Evolutionary conservation across 345 rosid genomes (phyloP), one percentile per base, ranked within the genome.

Genomic region (Gossypium ekmanianum): DNA sequence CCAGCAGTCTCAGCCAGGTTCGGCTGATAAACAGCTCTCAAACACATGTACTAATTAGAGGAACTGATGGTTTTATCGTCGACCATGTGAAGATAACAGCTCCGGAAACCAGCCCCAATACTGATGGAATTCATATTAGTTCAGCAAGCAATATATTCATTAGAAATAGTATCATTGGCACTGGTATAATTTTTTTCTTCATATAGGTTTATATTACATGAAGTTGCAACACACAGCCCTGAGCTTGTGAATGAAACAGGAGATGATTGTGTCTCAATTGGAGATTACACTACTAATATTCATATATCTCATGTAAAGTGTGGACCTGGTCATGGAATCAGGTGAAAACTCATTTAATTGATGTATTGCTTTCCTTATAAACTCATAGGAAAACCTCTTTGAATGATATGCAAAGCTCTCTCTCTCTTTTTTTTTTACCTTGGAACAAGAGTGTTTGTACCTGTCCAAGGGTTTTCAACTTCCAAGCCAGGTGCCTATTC

Each of bases 251-350:
- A 29, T 18, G 11, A 70, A 11, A 13, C 72, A 79, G 89, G 89
- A 11, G 87, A 86, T 48, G 89, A 82, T 70, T 86, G 87, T 54
- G 72, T 86, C 10, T 81, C 87, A 11, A 86, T 82, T 2, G 84
- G 82, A 52, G 87, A 86, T 77, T 41, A 70, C 16, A 78, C 77
- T 14, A 71, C 74, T 3, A 48, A 81, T 73, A 41, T 82, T 26
- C 63, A 55, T 50, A 79, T 86, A 13, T 69, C 77, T 10, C 9
- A 68, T 50, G 72, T 82, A 13, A 17, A 16, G 27, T 82, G 89
- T 68, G 87, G 89, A 65, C 87, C 87, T 54, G 87, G 87, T 24
- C 87, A 84, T 67, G 85, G 87, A 12, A 83, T 86, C 51, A 84
- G 89, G 87, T 82, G 52, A 79, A 64, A 17, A 34, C 41, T 34